Conservation (phyloP, 2,329 filamentous ascomycete species). For the Cladosporium sp. region DNA sequence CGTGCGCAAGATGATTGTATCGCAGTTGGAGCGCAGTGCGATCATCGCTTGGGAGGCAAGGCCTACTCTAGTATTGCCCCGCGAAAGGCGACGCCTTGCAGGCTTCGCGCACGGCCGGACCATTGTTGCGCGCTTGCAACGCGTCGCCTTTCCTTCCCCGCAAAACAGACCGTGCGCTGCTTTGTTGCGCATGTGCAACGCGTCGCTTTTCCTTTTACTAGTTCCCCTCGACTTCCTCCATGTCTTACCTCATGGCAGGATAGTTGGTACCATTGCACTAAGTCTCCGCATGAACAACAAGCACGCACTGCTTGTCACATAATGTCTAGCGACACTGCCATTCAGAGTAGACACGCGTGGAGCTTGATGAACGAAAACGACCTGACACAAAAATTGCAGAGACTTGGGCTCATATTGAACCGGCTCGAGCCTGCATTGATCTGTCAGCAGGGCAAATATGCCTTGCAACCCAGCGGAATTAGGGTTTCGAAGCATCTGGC, state of each 20-base stretch:
- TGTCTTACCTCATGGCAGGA: too few relatives aligned
- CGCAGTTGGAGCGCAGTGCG: slow-evolving; percentile 70
- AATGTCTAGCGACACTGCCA: too few relatives aligned
- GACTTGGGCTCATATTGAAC: too few relatives aligned
- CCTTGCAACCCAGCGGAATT: slow-evolving; percentile 11
- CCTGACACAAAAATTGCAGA: too few relatives aligned
- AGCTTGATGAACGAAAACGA: too few relatives aligned
- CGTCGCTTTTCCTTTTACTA: background rate
- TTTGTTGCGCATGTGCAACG: background rate
- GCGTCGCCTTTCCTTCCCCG: slow-evolving; percentile 9
- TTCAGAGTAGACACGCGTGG: too few relatives aligned
- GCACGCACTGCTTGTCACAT: background rate
- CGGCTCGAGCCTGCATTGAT: background rate
- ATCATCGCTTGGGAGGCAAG: slow-evolving; percentile 68
- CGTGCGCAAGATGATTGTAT: slow-evolving; percentile 71
- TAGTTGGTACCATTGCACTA: too few relatives aligned
- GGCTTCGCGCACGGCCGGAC: background rate
- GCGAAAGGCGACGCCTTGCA: background rate
- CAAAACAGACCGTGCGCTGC: background rate
- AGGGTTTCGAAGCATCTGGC: slow-evolving; percentile 13
- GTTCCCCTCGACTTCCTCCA: background rate
- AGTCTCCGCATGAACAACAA: background rate
- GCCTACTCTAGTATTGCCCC: slow-evolving; percentile 42
- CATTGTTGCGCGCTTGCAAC: slow-evolving; percentile 7
- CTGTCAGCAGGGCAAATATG: slow-evolving; percentile 11